phyloP scores from a whole-genome alignment of 2,329 filamentous ascomycete species.

The Colletotrichum sp. region DNA sequence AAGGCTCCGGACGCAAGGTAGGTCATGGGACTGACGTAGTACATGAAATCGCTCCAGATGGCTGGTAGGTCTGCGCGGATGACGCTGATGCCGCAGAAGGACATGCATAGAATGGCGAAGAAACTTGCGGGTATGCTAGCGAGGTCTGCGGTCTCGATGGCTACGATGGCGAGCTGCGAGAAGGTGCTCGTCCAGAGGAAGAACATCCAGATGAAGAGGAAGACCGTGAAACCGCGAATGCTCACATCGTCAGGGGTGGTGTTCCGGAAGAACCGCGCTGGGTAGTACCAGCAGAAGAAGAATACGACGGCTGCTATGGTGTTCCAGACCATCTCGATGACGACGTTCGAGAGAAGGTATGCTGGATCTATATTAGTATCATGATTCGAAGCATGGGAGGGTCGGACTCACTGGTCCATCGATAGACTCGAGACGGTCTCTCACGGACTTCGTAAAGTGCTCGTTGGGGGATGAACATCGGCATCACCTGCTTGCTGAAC shows the following conservation, averaged over 20 bases:
- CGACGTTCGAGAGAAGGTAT: constrained; percentile 41
- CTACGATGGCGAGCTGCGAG: constrained; percentile 19
- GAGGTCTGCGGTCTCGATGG: constrained; percentile 18
- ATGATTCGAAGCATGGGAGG: rapidly evolving
- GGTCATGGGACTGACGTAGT: constrained; percentile 28
- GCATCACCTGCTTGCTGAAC: constrained; percentile 70
- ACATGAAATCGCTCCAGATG: constrained; percentile 26
- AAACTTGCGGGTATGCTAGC: constrained; percentile 17
- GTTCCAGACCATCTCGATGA: constrained; percentile 76
- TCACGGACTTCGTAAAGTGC: constrained; percentile 72
- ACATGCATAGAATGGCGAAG: constrained; percentile 20
- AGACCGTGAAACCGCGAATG: constrained; percentile 17
- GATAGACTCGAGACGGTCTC: constrained; percentile 68
- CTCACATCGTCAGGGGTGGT: constrained; percentile 35
- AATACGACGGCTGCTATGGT: constrained; percentile 67
- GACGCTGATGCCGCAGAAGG: constrained; percentile 23
- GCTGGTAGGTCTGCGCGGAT: constrained; percentile 10
- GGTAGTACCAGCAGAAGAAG: constrained; percentile 74
- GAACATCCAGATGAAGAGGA: constrained; percentile 24
- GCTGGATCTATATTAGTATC: background rate
- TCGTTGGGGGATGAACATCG: constrained; percentile 71
- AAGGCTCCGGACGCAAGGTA: constrained; percentile 32
- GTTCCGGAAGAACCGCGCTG: constrained; percentile 67
- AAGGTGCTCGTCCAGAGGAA: constrained; percentile 22
- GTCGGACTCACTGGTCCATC: constrained; percentile 12